Base-by-base conservation (phyloP, 345 rosid species). In the Rhodamnia argentea region DNA sequence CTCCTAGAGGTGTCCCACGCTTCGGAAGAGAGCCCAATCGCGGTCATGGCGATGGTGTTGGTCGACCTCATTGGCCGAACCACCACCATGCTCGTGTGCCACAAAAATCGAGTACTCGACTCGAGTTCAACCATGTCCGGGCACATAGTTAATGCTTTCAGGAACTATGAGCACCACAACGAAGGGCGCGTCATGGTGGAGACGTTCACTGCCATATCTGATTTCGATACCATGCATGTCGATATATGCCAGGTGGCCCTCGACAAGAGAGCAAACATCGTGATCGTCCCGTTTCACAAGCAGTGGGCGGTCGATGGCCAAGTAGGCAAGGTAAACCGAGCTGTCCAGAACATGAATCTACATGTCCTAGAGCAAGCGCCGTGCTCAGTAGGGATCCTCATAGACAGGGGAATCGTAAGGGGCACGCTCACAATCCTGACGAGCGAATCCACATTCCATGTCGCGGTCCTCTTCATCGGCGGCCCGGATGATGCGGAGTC, bases 201-300 rank as follows among this genome's bases (percentile, higher is more conserved):
- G n/a, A 84, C 86, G 11, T 93, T 89, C 87, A 91, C 92, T 4
- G 86, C 94, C 26, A 83, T 91, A 37, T 86, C 93, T 0, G 89
- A 82, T 9, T 83, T 83, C 40, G 70, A 87, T 22, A 82, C 85
- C 5, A 90, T 93, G 91, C 90, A 93, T 74, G 83, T 89, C 18
- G 89, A 93, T 15, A 87, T 92, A 6, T 88, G 90, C 86, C 87
- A 87, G 29, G 86, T 93, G 16, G 94, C 95, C 3, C 26, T 85
- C 5, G 90, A 92, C 13, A 87, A 89, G 56, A 84, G 75, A 5
- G 85, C 87, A 4, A 84, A 85, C 64, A 78, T 92, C 18, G 51
- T 92, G 10, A 58, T 93, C 12, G 52, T 91, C 15, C 95, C 95
- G 9, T 91, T 92, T 83, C 94, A 93, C 85, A 88, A 86, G 88